Evolutionary conservation across 495 filamentous ascomycete genomes (phyloP), one percentile per base, ranked within the genome.

Genomic region (Aspergillus coremiiformis): DNA sequence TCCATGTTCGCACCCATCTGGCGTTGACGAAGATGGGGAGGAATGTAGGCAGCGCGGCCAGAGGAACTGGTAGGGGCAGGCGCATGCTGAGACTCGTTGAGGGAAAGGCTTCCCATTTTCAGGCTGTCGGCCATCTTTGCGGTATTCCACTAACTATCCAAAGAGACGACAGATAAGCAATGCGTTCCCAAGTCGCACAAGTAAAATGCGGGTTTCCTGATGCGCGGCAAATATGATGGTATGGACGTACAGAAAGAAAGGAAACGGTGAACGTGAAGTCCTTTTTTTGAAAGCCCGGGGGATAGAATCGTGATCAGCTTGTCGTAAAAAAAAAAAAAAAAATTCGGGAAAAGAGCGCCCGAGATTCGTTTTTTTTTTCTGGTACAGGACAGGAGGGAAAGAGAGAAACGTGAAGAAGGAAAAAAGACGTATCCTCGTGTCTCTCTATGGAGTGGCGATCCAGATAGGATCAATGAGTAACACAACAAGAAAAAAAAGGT

Each of bases 101-200:
- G 77, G 67, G 78, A 85, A 64, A 95, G 77, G 67, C 85, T 84
- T 69, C 80, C 83, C 86, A 96, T 91, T 69, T 90, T 89, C 59
- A 98, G 83, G 75, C 94, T 84, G 70, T 96, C 90, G 70, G 93
- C 92, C 93, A 97, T 97, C 59, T 67, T 84, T 75, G 62, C 66
- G 75, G 56, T 67, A 46, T 52, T 54, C 63, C 50, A 70, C 55
- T 47, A 51, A 55, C 46, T 65, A 50, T 21, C 21, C 10, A 9
- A 48, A 56, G 14, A 32, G 10, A 47, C 17, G n/a, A 49, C 12
- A 20, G 51, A 51, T 60, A 44, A 54, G 53, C 41, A 39, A 54
- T 30, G 24, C 24, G 26, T 30, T 17, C 33, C 15, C 3, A 41
- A 21, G 37, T 41, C 17, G 15, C n/a, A 41, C 37, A 11, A 17